Conservation (phyloP, 768 basidiomycete species). For the Boletus barrowsii region DNA sequence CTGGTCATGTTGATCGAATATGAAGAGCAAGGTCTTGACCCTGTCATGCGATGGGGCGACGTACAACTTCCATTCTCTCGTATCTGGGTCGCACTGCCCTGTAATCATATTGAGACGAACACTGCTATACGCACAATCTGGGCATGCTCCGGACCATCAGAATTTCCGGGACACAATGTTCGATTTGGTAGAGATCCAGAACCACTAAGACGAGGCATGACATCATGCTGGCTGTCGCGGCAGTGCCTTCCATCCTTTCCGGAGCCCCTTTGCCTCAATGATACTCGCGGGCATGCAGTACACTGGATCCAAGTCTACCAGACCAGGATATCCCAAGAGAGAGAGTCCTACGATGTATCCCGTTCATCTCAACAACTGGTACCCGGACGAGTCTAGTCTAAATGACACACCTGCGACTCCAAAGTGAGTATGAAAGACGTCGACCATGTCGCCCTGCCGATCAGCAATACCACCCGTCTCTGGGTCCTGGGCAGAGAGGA, state of each 20-base stretch:
- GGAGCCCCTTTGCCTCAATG: slow-evolving; percentile 67
- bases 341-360: slow-evolving; percentile 60
- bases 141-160: not conserved
- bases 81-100: slow-evolving; percentile 5
- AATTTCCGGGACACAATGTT: slow-evolving; percentile 1
- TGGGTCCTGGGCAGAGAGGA: slow-evolving; percentile 84
- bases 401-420: slow-evolving; percentile 73
- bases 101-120: slow-evolving; percentile 4
- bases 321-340: slow-evolving; percentile 78
- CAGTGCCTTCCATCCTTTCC: slow-evolving; percentile 43
- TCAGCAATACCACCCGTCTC: slow-evolving; percentile 95
- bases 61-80: slow-evolving; percentile 18
- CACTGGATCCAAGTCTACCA: slow-evolving; percentile 87
- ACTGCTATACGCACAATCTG: not conserved
- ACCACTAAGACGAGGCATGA: slow-evolving; percentile 1
- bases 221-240: slow-evolving; percentile 25
- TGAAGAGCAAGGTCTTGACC: not conserved
- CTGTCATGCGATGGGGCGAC: not conserved
- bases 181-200: slow-evolving; percentile 3
- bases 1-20: slow-evolving; percentile 1
- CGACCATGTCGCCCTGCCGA: slow-evolving; percentile 87
- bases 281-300: slow-evolving; percentile 90
- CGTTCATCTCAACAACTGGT: slow-evolving; percentile 3
- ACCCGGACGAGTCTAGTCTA: not conserved
- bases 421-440: slow-evolving; percentile 97